Evolutionary conservation across 768 basidiomycete genomes (phyloP), one percentile per base, ranked within the genome.

Genomic region (Tephrocybe sp.): DNA sequence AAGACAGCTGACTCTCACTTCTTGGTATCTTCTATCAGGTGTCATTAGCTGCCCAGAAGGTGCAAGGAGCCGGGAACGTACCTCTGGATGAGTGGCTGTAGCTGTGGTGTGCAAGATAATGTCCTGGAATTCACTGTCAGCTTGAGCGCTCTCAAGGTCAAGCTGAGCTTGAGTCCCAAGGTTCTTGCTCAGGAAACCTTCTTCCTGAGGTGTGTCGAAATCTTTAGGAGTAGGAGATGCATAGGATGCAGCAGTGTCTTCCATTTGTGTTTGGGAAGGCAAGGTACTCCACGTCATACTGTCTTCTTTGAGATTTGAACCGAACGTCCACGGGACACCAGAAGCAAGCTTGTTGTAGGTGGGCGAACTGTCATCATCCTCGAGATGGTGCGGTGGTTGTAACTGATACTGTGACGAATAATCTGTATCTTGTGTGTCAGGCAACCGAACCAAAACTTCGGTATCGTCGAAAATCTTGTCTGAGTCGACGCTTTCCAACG

Each of bases 281-380:
- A 77, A 61, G 14, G 85, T 84, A 56, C 84, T 88, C 88, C 88
- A 89, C 14, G 87, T 87, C 67, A 83, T 76, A 54, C 81, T 85
- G 58, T 89, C 87, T 41, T 88, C 87, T 52, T 75, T 79, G 7
- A 72, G 67, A 19, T 66, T 63, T 49, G 67, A 74, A 44, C 77
- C 78, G 56, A 83, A 84, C 13, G 78, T 79, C 88, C 88, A 89
- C 52, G 76, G 76, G 32, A 78, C 72, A 9, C 72, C 75, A 34
- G 72, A 71, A 0, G 77, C 70, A 49, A 85, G 65, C 56, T 82
- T 85, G 56, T 85, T 85, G 35, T 86, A 81, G 22, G 87, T 67
- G 9, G 84, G 85, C 87, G 87, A 90, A 61, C 87, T 89, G 59
- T 89, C 87, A 45, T 84, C 83, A 40, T 83, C 81, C 47, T 83